A percentile compares a stretch with the other conserved stretches of the same genome.
phyloP scores from a whole-genome alignment of 805 yeast genomes.

The Saccharomycopsis sp. region DNA sequence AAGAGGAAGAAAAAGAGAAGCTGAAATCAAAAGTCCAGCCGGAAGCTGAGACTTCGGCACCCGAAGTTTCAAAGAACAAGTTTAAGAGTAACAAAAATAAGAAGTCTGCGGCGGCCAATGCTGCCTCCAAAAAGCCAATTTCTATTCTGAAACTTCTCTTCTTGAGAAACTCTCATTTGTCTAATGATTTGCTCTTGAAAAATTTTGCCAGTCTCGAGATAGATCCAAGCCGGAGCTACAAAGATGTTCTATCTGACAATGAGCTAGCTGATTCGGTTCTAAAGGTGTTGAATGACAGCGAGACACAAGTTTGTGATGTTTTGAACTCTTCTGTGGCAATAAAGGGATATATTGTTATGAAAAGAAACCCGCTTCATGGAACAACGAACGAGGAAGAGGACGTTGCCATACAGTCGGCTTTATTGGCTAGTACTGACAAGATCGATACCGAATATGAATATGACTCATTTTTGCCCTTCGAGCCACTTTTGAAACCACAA shows the following conservation, averaged over 20 bases:
- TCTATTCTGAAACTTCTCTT: slow-evolving; percentile 68
- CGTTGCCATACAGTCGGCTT: slow-evolving; percentile 15
- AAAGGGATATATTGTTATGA: slow-evolving; percentile 58
- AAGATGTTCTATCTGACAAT: slow-evolving; percentile 28
- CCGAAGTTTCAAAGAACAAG: neutral
- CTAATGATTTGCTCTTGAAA: slow-evolving; percentile 71
- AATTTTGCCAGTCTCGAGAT: slow-evolving; percentile 41
- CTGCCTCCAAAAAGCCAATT: slow-evolving; percentile 15
- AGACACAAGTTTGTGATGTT: slow-evolving; percentile 35
- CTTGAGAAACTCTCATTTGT: slow-evolving; percentile 61
- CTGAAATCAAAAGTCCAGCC: neutral
- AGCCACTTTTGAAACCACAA: slow-evolving; percentile 38
- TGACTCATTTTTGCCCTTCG: slow-evolving; percentile 67
- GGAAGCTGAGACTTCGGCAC: neutral
- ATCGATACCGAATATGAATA: slow-evolving; percentile 38
- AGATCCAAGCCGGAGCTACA: slow-evolving; percentile 36
- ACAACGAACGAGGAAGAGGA: slow-evolving; percentile 30
- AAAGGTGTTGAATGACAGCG: slow-evolving; percentile 42
- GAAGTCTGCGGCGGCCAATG: neutral
- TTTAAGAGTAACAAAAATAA: neutral
- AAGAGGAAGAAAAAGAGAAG: slow-evolving; percentile 28
- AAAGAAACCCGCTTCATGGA: slow-evolving; percentile 46
- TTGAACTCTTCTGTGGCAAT: slow-evolving; percentile 31
- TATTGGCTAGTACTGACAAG: slow-evolving; percentile 27
- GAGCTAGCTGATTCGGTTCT: slow-evolving; percentile 30